Base-by-base conservation (phyloP, 108 stramenopile species). In the Nitzschia sp. region DNA sequence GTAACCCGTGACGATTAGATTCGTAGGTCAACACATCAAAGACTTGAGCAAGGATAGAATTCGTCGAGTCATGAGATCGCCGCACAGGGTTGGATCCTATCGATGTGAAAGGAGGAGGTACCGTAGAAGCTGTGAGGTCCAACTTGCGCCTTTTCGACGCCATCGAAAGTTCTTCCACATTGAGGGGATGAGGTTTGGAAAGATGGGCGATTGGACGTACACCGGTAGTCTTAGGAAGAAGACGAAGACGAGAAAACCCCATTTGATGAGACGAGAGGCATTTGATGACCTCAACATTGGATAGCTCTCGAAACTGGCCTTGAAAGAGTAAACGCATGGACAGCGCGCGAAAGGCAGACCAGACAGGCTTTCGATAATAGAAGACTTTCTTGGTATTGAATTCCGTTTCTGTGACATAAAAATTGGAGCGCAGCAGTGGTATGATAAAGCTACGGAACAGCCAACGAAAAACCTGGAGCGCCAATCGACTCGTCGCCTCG, bases 401-500 rank as follows among this genome's bases (percentile, higher is more conserved):
- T 62, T 96, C 91, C 3, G 80, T 90, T 63, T 96, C 94, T 44
- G 94, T 96, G 27, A 87, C 81, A 48, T 91, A 86, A 62, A 96
- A 96, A 48, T 53, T 63, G 13, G 88, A 79, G 55, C 89, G 74
- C 2, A 96, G 71, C 13, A 96, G 67, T 21, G 88, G 91, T 9
- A 91, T 84, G 21, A 92, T 41, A 53, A 85, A 88, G 50, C 80
- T 57, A 32, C 66, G 71, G 57, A 91, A 89, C 19, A 90, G 29
- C 88, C 89, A 96, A 9, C 80, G 78, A 77, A 91, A 69, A 6
- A 84, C 75, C 13, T 74, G 74, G 22, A 76, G 62, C 16, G 84
- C 41, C 5, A 89, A 58, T 21, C 19, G 25, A 28, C 77, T 76
- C 1, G 73, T 60, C 13, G 79, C 69, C 32, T 88, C 72, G 62